These are phyloP conservation scores for Rubroshorea leprosula DNA, from an alignment of 345 rosid genomes.

Conservation along the genomic window DNA sequence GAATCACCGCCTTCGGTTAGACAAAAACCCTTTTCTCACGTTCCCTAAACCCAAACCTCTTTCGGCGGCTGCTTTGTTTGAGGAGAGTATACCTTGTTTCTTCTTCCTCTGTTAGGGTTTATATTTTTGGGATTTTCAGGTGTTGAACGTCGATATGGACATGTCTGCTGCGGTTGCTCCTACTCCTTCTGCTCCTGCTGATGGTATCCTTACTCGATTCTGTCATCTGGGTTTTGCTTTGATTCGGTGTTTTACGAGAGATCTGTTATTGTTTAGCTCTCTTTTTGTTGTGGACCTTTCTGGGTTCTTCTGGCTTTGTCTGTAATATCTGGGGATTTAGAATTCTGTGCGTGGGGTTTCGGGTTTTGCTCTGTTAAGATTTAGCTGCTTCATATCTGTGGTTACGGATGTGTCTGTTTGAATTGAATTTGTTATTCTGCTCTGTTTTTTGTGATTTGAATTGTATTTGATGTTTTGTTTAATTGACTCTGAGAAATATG, in stretches of 20 bases:
- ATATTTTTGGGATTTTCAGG: conserved; percentile 16
- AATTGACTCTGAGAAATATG: not conserved
- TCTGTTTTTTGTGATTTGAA: not conserved
- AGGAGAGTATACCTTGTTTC: conserved; percentile 8
- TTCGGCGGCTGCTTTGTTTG: conserved; percentile 32
- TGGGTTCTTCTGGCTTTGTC: not conserved
- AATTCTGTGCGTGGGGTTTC: not conserved
- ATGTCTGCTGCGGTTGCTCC: conserved; percentile 73
- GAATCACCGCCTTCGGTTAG: conserved; percentile 36
- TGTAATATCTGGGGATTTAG: no score
- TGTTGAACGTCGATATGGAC: conserved; percentile 21
- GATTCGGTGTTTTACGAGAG: conserved; percentile 23
- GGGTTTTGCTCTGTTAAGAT: no score
- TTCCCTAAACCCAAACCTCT: conserved; percentile 37
- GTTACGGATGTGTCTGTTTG: not conserved
- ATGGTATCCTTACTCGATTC: conserved; percentile 62
- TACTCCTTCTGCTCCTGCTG: no score
- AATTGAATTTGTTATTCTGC: not conserved
- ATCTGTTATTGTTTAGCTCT: conserved; percentile 9
- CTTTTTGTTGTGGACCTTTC: not conserved
- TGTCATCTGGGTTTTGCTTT: conserved; percentile 9
- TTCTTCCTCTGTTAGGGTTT: conserved; percentile 26
- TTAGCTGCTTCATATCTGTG: not conserved
- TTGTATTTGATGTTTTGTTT: not conserved
- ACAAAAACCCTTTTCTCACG: conserved; percentile 43